Conservation (phyloP, 768 basidiomycete species). For the Lentinula lateritia region DNA sequence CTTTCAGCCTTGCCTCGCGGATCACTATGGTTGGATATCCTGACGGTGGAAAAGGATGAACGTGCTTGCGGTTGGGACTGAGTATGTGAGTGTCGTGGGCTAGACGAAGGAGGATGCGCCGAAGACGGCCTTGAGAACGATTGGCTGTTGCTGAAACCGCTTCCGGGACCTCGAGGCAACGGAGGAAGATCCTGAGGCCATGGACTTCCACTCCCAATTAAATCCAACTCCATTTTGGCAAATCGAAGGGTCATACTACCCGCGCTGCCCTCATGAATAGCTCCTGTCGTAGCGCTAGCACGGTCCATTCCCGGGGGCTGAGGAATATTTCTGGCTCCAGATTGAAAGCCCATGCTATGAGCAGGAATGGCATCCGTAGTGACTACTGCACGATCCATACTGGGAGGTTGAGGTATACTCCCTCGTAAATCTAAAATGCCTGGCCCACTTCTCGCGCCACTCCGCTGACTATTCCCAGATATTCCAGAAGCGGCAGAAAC, state of each 20-base stretch:
- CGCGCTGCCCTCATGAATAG: not conserved
- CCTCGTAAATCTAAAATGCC: constrained; percentile 1
- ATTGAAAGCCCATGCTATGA: not conserved
- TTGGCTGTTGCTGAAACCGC: not conserved
- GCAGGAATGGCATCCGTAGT: not conserved
- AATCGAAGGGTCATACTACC: constrained; percentile 2
- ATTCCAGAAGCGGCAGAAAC: not conserved
- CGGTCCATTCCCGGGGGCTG: not conserved
- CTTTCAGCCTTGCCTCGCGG: not conserved
- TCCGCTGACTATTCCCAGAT: not conserved
- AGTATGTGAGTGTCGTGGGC: not conserved
- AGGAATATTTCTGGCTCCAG: not conserved
- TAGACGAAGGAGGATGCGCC: not conserved
- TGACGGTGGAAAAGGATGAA: not conserved
- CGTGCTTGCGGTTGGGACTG: not conserved
- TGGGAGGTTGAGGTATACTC: not conserved
- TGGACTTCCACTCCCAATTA: not conserved
- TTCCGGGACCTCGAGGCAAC: constrained; percentile 1
- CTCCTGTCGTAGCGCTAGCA: not conserved
- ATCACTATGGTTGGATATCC: not conserved
- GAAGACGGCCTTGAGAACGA: not conserved
- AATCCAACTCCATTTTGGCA: constrained; percentile 1
- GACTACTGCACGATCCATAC: not conserved
- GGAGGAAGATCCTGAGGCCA: constrained; percentile 6
- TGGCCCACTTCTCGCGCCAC: not conserved